Base-by-base conservation (phyloP, 1,284 basidiomycete species). In the Apiotrichum porosum region DNA sequence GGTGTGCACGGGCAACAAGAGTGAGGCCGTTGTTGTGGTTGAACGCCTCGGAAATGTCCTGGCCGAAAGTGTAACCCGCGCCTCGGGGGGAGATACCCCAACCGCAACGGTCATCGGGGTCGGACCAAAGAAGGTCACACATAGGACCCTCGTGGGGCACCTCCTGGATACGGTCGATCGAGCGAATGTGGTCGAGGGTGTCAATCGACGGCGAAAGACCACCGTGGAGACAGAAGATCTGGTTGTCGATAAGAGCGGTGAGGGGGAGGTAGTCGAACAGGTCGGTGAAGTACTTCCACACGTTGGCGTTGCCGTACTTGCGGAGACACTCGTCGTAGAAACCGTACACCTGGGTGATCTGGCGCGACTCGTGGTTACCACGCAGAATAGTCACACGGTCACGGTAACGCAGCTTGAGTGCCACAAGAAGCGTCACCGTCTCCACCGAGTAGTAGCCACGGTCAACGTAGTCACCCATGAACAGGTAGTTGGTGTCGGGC, bases 381-480 rank as follows among this genome's bases (percentile, higher is more conserved):
- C 94, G 86, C 42, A 99, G 80, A 71, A 99, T 97, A 53, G 95
- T 98, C 61, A 98, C 91, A 45, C 95, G 87, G 76, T 98, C 94
- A 57, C 91, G 89, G 78, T 98, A 98, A 65, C 95, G 86, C 54
- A 99, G 80, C 78, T 99, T 99, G 73, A 97, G 82, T 15, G 94
- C 91, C 45, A 99, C 92, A 46, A 99, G 85, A n/a, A 98, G 80
- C 17, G 93, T 97, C 61, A 99, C 93, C 1, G 94, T 98, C 77
- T 99, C 94, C 45, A 99, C 95, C 15, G 91, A 97, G 79, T 98
- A 98, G 79, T 97, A 98, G 23, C 94, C 94, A 68, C 95, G 85
- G 79, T 98, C 95, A 62, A 98, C 95, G 69, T 97, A 98, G 79
- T 99, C 94, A 37, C 95, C 95, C 95, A 99, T 99, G 80, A 99